Conservation (phyloP, 2,329 filamentous ascomycete species). For the Knufia petricola region DNA sequence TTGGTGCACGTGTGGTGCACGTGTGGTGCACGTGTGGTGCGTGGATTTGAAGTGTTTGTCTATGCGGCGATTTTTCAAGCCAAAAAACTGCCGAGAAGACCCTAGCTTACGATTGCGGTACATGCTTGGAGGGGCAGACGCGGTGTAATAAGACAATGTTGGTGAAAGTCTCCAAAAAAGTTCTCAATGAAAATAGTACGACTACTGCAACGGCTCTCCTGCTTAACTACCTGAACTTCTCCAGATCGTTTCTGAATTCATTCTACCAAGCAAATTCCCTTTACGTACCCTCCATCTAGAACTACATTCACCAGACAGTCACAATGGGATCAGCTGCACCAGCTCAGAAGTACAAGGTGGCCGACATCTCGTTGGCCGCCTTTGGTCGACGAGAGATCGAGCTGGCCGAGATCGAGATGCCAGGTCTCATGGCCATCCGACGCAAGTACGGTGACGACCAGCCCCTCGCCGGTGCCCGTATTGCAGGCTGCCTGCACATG, state of each 20-base stretch:
- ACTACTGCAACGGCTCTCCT: neutral
- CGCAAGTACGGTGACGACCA: constrained; percentile 85
- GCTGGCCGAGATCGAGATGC: constrained; percentile 93
- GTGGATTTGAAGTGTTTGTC: too few relatives aligned
- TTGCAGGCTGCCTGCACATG: constrained; percentile 98
- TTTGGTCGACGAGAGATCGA: constrained; percentile 99
- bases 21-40: too few relatives aligned
- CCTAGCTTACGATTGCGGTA: too few relatives aligned
- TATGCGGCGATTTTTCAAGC: neutral
- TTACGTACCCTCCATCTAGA: too few relatives aligned
- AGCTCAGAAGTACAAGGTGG: constrained; percentile 94
- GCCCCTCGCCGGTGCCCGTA: constrained; percentile 86
- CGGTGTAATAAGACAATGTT: neutral
- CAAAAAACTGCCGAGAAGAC: neutral
- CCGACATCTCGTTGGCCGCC: constrained; percentile 92
- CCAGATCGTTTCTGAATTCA: too few relatives aligned
- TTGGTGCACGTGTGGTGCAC: too few relatives aligned
- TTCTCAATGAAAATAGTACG: neutral
- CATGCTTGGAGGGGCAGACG: constrained; percentile 3
- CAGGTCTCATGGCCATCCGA: constrained; percentile 92
- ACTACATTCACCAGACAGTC: constrained; percentile 19
- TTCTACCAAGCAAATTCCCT: too few relatives aligned
- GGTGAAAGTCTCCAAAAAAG: constrained; percentile 1
- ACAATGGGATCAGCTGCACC: constrained; percentile 60
- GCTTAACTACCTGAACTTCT: neutral